Evolutionary conservation across 108 stramenopile species (phyloP).

Genomic region (Discostella pseudostelligera): DNA sequence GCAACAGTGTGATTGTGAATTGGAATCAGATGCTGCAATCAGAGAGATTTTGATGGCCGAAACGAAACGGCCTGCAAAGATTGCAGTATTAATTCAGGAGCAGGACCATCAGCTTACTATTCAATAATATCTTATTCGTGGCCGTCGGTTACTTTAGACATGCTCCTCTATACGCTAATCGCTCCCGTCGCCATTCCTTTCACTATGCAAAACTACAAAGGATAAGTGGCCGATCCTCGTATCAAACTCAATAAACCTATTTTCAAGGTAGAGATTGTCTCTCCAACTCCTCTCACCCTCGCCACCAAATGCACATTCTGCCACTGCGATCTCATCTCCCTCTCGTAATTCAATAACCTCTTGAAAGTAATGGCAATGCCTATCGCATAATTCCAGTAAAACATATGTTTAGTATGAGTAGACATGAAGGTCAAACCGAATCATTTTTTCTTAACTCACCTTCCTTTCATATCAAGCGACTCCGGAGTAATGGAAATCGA

Average conservation of each 20-base stretch:
- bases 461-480: constrained; percentile 40
- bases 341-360: constrained; percentile 35
- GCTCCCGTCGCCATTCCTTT: no score
- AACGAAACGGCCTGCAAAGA: constrained; percentile 59
- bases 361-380: constrained; percentile 52
- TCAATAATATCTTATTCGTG: not conserved
- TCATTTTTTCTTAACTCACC: constrained; percentile 4
- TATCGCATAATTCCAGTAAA: constrained; percentile 2
- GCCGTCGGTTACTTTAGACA: no score
- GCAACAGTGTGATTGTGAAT: constrained; percentile 27
- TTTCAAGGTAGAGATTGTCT: constrained; percentile 25
- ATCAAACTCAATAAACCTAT: constrained; percentile 38
- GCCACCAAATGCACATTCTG: constrained; percentile 37
- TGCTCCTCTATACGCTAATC: not conserved
- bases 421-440: not conserved
- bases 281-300: constrained; percentile 39
- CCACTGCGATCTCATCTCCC: constrained; percentile 41
- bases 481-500: constrained; percentile 46
- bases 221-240: constrained; percentile 42
- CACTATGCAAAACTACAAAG: constrained; percentile 30
- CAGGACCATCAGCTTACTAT: constrained; percentile 14
- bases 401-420: no score
- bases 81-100: constrained; percentile 50
- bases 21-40: constrained; percentile 41
- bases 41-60: constrained; percentile 61